phyloP scores from a whole-genome alignment of 768 basidiomycete species.

The Imleria badia region DNA sequence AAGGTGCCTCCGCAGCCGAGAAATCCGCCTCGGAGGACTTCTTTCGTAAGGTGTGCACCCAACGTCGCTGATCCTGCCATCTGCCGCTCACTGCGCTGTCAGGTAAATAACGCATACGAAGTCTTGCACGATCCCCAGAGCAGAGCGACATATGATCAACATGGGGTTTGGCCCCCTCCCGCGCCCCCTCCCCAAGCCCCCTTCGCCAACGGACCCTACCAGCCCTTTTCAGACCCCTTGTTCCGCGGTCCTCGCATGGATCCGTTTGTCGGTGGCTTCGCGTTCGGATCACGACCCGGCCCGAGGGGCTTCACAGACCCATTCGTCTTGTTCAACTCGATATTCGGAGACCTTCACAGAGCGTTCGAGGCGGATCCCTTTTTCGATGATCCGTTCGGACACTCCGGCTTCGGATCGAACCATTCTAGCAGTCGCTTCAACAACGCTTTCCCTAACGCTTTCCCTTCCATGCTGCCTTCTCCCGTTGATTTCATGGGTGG shows the following conservation, averaged over 20 bases:
- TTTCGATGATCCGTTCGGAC: constrained; percentile 25
- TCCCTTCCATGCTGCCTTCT: constrained; percentile 10
- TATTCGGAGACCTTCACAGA: constrained; percentile 55
- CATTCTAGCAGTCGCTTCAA: constrained; percentile 17
- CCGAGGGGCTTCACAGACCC: constrained; percentile 62
- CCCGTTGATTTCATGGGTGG: constrained; percentile 14
- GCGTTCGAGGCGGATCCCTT: constrained; percentile 38
- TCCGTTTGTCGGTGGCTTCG: constrained; percentile 27
- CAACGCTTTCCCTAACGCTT: neutral
- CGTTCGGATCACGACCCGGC: constrained; percentile 17
- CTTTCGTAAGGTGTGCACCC: constrained; percentile 39
- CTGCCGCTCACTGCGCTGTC: neutral
- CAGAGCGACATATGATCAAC: constrained; percentile 64
- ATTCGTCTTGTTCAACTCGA: constrained; percentile 68
- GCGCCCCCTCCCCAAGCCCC: constrained; percentile 11
- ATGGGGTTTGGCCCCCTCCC: constrained; percentile 78
- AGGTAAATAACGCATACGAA: constrained; percentile 82
- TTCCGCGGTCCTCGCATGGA: constrained; percentile 21
- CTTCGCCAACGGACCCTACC: constrained; percentile 14
- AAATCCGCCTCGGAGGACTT: constrained; percentile 61
- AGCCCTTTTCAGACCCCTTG: constrained; percentile 20
- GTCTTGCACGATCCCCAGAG: constrained; percentile 62
- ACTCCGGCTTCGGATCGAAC: constrained; percentile 15
- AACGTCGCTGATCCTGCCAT: neutral
- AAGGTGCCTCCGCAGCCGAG: constrained; percentile 53